Percentiles rank a stretch among this genome's conserved stretches.
Evolutionary conservation across 305 asterid genomes (phyloP).

Genomic region (Solanum hybrid): DNA sequence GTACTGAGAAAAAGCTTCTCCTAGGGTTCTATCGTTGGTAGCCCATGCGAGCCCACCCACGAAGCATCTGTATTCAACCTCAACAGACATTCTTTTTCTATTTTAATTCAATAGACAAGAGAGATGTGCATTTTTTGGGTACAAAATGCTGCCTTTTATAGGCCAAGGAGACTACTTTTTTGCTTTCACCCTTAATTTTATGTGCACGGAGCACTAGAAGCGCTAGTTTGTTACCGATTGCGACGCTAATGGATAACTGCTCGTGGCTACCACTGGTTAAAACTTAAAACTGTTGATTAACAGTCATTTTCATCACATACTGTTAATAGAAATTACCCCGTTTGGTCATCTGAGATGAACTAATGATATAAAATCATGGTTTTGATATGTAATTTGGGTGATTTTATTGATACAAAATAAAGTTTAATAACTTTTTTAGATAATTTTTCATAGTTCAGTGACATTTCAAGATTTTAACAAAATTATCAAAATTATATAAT

Average conservation of each 20-base stretch:
- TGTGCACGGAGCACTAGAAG: neutral
- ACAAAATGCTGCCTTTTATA: neutral
- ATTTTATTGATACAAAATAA: too few relatives aligned
- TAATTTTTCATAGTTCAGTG: too few relatives aligned
- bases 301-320: neutral
- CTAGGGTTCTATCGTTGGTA: conserved; percentile 43
- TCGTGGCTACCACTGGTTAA: too few relatives aligned
- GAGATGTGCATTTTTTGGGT: neutral
- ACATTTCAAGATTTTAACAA: too few relatives aligned
- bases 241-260: neutral
- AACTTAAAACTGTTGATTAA: neutral
- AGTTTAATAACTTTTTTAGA: too few relatives aligned
- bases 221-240: neutral
- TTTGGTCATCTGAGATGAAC: too few relatives aligned
- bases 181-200: neutral
- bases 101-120: neutral
- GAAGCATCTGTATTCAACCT: conserved; percentile 47
- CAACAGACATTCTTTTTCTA: conserved; percentile 22
- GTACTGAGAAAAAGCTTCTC: conserved; percentile 37
- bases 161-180: neutral
- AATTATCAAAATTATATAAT: too few relatives aligned
- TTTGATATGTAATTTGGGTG: too few relatives aligned
- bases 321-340: neutral
- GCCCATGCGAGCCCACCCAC: conserved; percentile 70
- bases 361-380: neutral